A percentile compares a stretch with the other conserved stretches of the same genome.
Conservation (phyloP, 352 stramenopile species). For the Phytophthora megakarya region DNA sequence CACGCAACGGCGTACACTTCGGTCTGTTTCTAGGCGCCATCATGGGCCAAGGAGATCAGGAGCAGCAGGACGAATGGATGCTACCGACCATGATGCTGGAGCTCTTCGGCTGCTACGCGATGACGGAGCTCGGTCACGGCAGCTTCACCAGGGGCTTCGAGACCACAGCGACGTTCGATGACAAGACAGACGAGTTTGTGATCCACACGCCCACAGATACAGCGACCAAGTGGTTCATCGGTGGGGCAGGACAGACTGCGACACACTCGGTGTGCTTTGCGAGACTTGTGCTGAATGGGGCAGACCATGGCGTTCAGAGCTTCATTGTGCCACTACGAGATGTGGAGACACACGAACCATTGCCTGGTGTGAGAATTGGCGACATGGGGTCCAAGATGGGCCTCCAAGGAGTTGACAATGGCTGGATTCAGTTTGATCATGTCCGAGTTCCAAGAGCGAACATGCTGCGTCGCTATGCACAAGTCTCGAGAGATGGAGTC, state of each 20-base stretch:
- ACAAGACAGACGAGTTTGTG: constrained; percentile 89
- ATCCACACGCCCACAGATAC: constrained; percentile 96
- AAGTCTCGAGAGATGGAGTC: constrained; percentile 63
- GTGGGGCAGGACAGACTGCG: constrained; percentile 91
- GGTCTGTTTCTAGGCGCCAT: constrained; percentile 83
- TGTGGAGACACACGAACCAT: constrained; percentile 60
- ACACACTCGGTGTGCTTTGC: constrained; percentile 96
- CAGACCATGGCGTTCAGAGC: constrained; percentile 92
- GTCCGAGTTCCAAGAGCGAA: constrained; percentile 75
- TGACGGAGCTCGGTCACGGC: constrained; percentile 94
- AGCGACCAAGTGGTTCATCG: constrained; percentile 97
- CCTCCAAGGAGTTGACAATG: constrained; percentile 78
- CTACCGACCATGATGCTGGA: constrained; percentile 69
- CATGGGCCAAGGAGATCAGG: constrained; percentile 69
- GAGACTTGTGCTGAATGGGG: constrained; percentile 82
- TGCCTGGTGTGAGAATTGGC: constrained; percentile 63
- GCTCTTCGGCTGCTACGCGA: constrained; percentile 87
- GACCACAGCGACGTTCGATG: constrained; percentile 95
- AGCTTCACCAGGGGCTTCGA: constrained; percentile 89
- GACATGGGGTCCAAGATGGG: constrained; percentile 78
- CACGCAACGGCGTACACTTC: constrained; percentile 85
- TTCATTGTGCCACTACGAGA: constrained; percentile 96
- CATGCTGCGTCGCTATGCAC: constrained; percentile 76
- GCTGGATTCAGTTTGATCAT: constrained; percentile 77
- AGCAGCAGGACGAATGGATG: constrained; percentile 87